Base-by-base conservation (phyloP, 192 early-diverging fungal species). In the Gryganskiella cystojenkinii region DNA sequence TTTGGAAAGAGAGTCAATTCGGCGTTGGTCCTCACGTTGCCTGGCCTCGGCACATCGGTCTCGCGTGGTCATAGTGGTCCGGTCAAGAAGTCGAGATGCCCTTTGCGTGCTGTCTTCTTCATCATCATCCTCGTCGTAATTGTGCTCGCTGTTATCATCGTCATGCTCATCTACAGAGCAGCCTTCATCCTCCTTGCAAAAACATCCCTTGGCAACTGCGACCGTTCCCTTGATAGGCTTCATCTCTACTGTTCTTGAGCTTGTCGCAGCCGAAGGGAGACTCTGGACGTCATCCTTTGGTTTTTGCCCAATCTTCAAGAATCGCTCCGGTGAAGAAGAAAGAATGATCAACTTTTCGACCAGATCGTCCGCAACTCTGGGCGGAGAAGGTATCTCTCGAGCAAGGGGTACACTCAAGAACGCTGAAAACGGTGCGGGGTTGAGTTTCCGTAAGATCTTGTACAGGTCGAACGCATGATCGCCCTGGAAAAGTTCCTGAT, bases 161-260 rank as follows among this genome's bases (percentile, higher is more conserved):
- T 80, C 73, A 15, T 80, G 63, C 14, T 64, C 83, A 43, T 76
- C 59, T 11, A 78, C 62, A 25, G 57, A 63, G 43, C 82, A 83
- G 4, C 74, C 60, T 47, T 83, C 78, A 19, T 61, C 71, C 20
- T 70, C 47, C 24, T 56, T 53, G 55, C 85, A 87, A 45, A 85
- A 82, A 60, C 84, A 81, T 30, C 71, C 73, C 11, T 80, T 71
- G 3, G 84, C 86, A 1, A 81, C 71, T 3, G 74, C 86, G 2
- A 85, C 72, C 0, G 96, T 98, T 5, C 96, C 97, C 79, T 99
- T 99, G 78, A 98, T 98, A 0, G 97, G 97, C 69, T 97, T 97
- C 96, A 98, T 98, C 58, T 92, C 94, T 10, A 94, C 89, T 9
- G 78, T 62, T 15, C 82, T 85, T 2, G 67, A 57, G 0, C 61